These are phyloP conservation scores for Linum trigynum DNA, from an alignment of 345 rosid species.

Conservation along the genomic window DNA sequence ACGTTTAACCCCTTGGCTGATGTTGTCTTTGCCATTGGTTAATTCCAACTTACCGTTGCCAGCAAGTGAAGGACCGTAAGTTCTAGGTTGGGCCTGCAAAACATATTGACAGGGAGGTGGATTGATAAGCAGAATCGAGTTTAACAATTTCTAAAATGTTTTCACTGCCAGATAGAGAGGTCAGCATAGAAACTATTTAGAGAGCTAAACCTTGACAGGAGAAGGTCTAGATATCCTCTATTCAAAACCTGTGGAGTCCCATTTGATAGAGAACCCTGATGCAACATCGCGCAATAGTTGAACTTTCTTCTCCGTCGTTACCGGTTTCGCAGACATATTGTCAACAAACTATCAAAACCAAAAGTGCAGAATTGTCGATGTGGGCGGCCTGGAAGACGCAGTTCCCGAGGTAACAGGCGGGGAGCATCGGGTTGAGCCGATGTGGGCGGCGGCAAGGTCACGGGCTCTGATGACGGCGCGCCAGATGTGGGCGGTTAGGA, in stretches of 20 bases:
- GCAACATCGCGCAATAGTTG: conserved; percentile 68
- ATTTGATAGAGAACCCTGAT: conserved; percentile 57
- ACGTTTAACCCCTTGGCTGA: conserved; percentile 20
- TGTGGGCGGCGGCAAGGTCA: too few species aligned
- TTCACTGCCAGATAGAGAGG: background rate
- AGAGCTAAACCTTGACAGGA: conserved; percentile 35
- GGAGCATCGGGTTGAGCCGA: too few species aligned
- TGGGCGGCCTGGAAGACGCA: too few species aligned
- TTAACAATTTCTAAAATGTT: background rate
- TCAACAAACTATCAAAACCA: conserved; percentile 43
- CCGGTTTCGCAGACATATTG: conserved; percentile 45
- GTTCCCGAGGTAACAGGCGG: too few species aligned
- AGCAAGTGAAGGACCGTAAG: conserved; percentile 18
- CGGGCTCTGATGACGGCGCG: too few species aligned
- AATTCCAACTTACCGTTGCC: conserved; percentile 28
- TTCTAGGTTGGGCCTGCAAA: conserved; percentile 41
- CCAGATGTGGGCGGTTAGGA: too few species aligned
- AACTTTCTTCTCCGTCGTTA: conserved; percentile 52
- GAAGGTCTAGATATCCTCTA: conserved; percentile 36
- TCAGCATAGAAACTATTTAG: background rate
- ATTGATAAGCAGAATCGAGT: background rate
- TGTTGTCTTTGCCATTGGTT: conserved; percentile 23
- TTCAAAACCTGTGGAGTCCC: conserved; percentile 62
- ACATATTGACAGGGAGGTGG: conserved; percentile 6
- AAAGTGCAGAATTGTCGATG: background rate